These are phyloP conservation scores for Lichtheimia hyalospora DNA, from an alignment of 371 early-diverging fungal species.

Conservation along the genomic window DNA sequence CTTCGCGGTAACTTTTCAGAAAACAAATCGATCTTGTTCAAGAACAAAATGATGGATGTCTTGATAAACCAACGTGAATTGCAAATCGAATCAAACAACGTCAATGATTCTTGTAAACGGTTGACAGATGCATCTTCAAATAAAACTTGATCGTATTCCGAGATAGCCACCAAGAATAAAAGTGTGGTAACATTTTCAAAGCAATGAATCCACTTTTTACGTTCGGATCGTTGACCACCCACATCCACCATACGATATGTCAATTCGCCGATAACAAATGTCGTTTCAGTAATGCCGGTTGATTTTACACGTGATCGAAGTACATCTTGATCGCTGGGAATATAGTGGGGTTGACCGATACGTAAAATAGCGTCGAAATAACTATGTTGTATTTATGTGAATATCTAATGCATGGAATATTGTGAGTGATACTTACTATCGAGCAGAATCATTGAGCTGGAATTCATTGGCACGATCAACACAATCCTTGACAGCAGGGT, in stretches of 20 bases:
- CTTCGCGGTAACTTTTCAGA: slow-evolving; percentile 19
- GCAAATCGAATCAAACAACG: slow-evolving; percentile 28
- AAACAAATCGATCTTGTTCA: slow-evolving; percentile 32
- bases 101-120: slow-evolving; percentile 22
- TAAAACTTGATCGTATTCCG: slow-evolving; percentile 25
- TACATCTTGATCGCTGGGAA: slow-evolving; percentile 86
- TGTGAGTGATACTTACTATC: slow-evolving; percentile 56
- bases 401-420: neutral
- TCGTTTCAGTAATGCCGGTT: slow-evolving; percentile 84
- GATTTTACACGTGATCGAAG: slow-evolving; percentile 81
- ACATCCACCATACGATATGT: slow-evolving; percentile 91
- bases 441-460: slow-evolving; percentile 86
- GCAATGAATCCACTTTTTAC: slow-evolving; percentile 93
- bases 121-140: slow-evolving; percentile 24
- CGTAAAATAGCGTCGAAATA: slow-evolving; percentile 92
- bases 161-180: slow-evolving; percentile 73
- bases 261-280: slow-evolving; percentile 78
- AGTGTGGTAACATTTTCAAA: slow-evolving; percentile 92
- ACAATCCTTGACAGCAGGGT: slow-evolving; percentile 74
- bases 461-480: slow-evolving; percentile 80
- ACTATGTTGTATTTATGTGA: slow-evolving; percentile 51
- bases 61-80: slow-evolving; percentile 27
- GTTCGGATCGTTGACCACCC: slow-evolving; percentile 87
- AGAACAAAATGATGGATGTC: slow-evolving; percentile 21
- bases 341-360: slow-evolving; percentile 70